Evolutionary conservation across 1,139 yeast genomes (phyloP).

Genomic region (Pichia sp.): DNA sequence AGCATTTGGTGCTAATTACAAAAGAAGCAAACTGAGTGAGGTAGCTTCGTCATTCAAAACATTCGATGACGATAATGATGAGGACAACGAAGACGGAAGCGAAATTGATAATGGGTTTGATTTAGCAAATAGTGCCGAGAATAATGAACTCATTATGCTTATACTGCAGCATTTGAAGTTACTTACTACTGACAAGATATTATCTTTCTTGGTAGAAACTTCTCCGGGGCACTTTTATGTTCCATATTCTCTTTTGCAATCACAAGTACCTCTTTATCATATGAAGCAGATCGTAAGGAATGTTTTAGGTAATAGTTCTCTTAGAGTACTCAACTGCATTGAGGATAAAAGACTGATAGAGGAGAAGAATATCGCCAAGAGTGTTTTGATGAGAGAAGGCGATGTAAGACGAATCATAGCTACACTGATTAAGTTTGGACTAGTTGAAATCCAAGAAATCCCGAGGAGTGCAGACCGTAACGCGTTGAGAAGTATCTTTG

Average conservation of each 20-base stretch:
- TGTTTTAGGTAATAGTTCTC: constrained; percentile 24
- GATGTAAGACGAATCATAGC: constrained; percentile 63
- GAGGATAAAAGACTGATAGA: constrained; percentile 61
- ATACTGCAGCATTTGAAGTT: constrained; percentile 44
- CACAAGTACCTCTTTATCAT: constrained; percentile 43
- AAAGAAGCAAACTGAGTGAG: constrained; percentile 23
- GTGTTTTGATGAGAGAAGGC: constrained; percentile 68
- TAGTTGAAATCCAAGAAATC: constrained; percentile 78
- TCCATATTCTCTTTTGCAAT: constrained; percentile 39
- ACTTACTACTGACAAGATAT: constrained; percentile 35
- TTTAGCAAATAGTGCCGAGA: constrained; percentile 10
- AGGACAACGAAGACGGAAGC: constrained; percentile 24
- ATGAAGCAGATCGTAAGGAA: constrained; percentile 29
- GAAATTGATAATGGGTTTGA: constrained; percentile 17
- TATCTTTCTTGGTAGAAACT: constrained; percentile 42
- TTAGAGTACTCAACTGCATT: constrained; percentile 28
- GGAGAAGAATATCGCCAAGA: constrained; percentile 73
- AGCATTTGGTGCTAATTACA: constrained; percentile 7
- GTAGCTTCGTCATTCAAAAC: constrained; percentile 13
- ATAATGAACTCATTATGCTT: constrained; percentile 17
- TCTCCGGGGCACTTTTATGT: constrained; percentile 38
- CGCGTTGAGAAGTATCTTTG: constrained; percentile 78
- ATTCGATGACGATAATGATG: constrained; percentile 30
- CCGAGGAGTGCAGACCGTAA: constrained; percentile 91
- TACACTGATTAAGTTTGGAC: constrained; percentile 47